Evolutionary conservation across 768 basidiomycete species (phyloP), one percentile per base, ranked within the genome.

Genomic region (Candolleomyces eurysporus): DNA sequence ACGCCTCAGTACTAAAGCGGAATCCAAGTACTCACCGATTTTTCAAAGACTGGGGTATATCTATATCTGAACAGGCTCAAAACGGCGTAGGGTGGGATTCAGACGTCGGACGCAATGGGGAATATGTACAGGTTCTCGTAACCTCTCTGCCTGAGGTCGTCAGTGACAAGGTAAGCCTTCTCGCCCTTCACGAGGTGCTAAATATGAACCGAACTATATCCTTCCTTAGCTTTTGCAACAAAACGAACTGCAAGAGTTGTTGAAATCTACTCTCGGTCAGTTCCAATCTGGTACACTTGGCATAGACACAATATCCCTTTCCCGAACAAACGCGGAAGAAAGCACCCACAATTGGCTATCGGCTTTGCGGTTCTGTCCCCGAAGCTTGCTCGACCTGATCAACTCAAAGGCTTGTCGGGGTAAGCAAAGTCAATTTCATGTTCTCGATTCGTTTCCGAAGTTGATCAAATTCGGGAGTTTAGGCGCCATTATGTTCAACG

Each of bases 401-500:
- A 96, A 98, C 72, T 97, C 95, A 10, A 96, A 94, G 75, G 97
- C 97, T 22, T 99, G 97, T 69, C 81, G 97, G 77, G 96, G 96
- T 89, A 69, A 65, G 82, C 71, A 51, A 7, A 26, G 19, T 48
- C 57, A 36, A 50, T 40, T 36, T 13, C 36, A 36, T 36, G 36
- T 36, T 36, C 36, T 36, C 43, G 56, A n/a, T 68, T 55, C 42
- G 51, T 31, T 19, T 48, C 46, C 32, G 21, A 56, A 48, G 22
- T 45, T 52, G 53, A 57, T 48, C 21, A 40, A 26, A 60, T 52
- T 43, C 60, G 61, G 50, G 61, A 51, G 59, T 62, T 21, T 71
- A 97, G 95, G 96, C 57, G 96, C 96, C 3, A 92, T 97, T 73
- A 97, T 98, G 94, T 97, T 97, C 79, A 96, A 96, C 66, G 96